Evolutionary conservation across 2,329 filamentous ascomycete species (phyloP).

Genomic region (Dothideomycetes sp.): DNA sequence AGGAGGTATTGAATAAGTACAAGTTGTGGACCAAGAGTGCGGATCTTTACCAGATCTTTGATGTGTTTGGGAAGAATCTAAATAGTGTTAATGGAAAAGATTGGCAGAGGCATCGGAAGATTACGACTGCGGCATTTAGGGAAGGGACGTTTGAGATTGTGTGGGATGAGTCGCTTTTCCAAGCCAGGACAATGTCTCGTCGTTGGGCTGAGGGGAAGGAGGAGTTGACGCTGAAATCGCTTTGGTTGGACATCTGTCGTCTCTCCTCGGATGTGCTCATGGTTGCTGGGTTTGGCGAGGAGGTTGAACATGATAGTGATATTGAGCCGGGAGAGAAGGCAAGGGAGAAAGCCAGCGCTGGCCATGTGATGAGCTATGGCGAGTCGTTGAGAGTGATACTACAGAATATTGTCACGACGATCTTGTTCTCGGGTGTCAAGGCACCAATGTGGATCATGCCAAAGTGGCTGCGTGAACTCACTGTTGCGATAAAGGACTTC

Average conservation of each 20-base stretch:
- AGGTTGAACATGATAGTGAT: background rate
- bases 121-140: background rate
- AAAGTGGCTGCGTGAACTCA: slow-evolving; percentile 13
- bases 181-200: background rate
- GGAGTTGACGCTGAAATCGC: background rate
- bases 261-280: background rate
- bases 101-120: background rate
- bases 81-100: background rate
- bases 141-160: background rate
- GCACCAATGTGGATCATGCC: slow-evolving; percentile 11
- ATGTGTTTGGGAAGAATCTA: background rate
- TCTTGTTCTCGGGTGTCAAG: too few species aligned
- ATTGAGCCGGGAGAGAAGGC: too few species aligned
- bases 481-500: slow-evolving; percentile 16
- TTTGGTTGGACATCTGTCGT: background rate
- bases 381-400: background rate
- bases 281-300: background rate
- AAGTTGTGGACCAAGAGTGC: background rate
- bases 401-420: background rate
- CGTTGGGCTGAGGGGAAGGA: background rate
- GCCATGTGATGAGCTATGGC: background rate
- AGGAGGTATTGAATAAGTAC: background rate
- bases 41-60: background rate
- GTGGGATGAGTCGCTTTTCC: background rate
- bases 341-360: too few species aligned